Evolutionary conservation across 2,329 filamentous ascomycete genomes (phyloP), one percentile per base, ranked within the genome.

Genomic region (Colletotrichum orchidophilum): DNA sequence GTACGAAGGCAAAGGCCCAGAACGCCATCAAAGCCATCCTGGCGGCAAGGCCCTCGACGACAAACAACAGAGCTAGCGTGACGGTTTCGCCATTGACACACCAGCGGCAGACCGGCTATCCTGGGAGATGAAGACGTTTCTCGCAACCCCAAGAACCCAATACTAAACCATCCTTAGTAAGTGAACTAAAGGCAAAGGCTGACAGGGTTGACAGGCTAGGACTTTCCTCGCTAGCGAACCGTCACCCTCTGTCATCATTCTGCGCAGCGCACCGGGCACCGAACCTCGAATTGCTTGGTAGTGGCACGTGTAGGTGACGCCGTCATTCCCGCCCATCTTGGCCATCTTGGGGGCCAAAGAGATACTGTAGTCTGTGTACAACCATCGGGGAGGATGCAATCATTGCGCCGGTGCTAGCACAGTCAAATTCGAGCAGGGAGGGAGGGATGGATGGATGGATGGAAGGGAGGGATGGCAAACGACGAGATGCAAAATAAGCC

Each of bases 121-220:
- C 27, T 26, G 46, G 59, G 59, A 62, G 18, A 62, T 62, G 49
- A 35, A 62, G 59, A 29, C 50, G 59, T 52, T 33, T 33, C 27
- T 46, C 39, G n/a, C 55, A 39, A 33, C 33, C 13, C 21, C 12
- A 24, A 35, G 21, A 50, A 21, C 39, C 12, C 12, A 50, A 24
- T 15, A 49, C 12, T 33, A 50, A 33, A 24, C 8, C 24, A 29
- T n/a, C 7, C 8, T 24, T 52, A 59, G 33, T 7, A 46, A 5
- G 24, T 15, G 24, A 42, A 21, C 35, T 46, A 46, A 42, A 59
- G 35, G 27, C 55, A 58, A 66, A 61, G 46, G 24, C 12, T 53
- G 31, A 39, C 24, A 29, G 46, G 60, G 24, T 29, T 35, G 6
- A 12, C 12, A 55, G 18, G 26, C 18, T 15, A 55, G 13, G 52